Evolutionary conservation across 208 protist genomes (phyloP).

Genomic region (Acanthamoeba lenticulata): DNA sequence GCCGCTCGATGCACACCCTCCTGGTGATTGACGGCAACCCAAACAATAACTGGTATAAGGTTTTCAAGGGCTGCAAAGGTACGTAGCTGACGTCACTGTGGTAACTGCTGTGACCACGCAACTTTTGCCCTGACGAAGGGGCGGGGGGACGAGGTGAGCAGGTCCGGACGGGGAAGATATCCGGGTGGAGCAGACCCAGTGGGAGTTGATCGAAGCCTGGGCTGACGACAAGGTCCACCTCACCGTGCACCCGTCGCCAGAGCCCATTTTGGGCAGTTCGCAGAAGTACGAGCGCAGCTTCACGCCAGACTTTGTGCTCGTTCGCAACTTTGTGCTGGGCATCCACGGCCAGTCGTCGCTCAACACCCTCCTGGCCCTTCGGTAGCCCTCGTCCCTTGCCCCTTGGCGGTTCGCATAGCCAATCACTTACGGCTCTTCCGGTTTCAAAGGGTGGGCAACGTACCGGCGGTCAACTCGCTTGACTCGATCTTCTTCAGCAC

Average conservation of each 20-base stretch:
- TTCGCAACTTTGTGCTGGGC: conserved; percentile 16
- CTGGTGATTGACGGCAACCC: neutral
- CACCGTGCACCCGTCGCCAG: neutral
- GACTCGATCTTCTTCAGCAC: conserved; percentile 63
- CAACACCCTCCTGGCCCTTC: conserved; percentile 1
- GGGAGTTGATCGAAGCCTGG: neutral
- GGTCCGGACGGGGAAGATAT: neutral
- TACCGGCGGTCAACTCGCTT: conserved; percentile 71
- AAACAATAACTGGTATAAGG: neutral
- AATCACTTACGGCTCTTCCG: too few relatives aligned
- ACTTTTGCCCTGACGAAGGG: too few relatives aligned
- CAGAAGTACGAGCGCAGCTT: conserved; percentile 23
- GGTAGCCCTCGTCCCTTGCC: neutral
- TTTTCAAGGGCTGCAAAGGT: conserved; percentile 2
- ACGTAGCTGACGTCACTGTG: too few relatives aligned
- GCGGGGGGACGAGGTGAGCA: too few relatives aligned
- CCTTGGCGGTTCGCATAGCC: too few relatives aligned
- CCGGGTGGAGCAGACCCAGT: neutral
- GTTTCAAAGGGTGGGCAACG: neutral
- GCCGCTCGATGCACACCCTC: neutral
- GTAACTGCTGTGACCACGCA: too few relatives aligned
- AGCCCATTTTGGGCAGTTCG: neutral
- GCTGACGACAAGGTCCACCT: neutral
- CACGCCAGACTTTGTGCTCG: neutral
- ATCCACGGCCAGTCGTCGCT: neutral